Percentiles rank a stretch among this genome's conserved stretches.
phyloP scores from a whole-genome alignment of 2,329 filamentous ascomycete species.

The Calonectria naviculata region DNA sequence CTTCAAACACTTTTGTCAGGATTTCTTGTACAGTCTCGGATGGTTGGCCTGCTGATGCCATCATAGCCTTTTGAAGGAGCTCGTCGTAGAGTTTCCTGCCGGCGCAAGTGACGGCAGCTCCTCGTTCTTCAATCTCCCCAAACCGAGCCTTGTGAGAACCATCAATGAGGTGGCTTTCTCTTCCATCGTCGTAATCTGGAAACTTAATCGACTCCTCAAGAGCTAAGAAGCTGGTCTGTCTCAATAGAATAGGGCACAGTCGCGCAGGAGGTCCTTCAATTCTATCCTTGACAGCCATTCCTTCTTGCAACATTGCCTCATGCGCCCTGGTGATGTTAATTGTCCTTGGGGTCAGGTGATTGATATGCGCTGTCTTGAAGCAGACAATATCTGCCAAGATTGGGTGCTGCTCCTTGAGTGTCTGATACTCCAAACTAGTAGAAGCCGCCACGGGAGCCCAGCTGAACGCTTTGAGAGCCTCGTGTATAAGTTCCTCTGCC shows the following conservation, averaged over 20 bases:
- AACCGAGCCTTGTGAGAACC: conserved; percentile 53
- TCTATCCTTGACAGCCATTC: conserved; percentile 55
- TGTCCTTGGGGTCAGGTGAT: conserved; percentile 62
- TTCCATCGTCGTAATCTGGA: neutral
- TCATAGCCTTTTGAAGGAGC: conserved; percentile 40
- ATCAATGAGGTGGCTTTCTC: neutral
- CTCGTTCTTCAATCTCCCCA: conserved; percentile 63
- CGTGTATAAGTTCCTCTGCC: neutral
- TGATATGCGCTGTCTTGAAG: conserved; percentile 57
- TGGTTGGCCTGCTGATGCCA: neutral
- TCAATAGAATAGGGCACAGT: conserved; percentile 55
- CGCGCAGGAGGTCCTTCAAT: conserved; percentile 61
- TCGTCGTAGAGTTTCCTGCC: conserved; percentile 57
- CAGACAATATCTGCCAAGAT: conserved; percentile 58
- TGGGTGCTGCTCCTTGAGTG: conserved; percentile 36
- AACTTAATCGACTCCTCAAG: conserved; percentile 54
- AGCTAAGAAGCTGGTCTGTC: conserved; percentile 64
- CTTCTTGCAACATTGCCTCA: conserved; percentile 48
- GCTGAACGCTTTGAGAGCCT: neutral
- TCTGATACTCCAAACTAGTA: neutral
- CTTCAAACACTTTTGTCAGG: conserved; percentile 40
- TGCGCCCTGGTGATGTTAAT: conserved; percentile 59
- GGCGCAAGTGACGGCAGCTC: conserved; percentile 56
- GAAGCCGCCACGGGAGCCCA: neutral
- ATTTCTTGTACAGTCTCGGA: conserved; percentile 16